phyloP scores from a whole-genome alignment of 257 asterid genomes.

The Solanum ahanhuiri region DNA sequence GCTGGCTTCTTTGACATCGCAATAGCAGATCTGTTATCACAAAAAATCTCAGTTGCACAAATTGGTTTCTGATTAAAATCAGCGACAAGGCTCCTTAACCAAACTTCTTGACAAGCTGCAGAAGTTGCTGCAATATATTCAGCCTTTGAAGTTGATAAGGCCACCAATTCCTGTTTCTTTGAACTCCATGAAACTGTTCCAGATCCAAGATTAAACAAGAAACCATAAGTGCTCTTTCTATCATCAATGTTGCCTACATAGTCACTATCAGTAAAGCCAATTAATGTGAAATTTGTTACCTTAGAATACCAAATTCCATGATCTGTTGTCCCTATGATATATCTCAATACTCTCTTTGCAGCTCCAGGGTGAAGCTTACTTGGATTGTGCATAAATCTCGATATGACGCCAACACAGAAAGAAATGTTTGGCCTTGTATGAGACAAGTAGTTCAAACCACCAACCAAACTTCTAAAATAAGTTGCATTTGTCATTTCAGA shows the following conservation, averaged over 20 bases:
- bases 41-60: too few species aligned
- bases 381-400: neutral
- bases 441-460: neutral
- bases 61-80: too few species aligned
- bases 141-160: neutral
- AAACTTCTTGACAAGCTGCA: too few species aligned
- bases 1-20: too few species aligned
- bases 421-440: neutral
- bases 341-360: neutral
- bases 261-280: neutral
- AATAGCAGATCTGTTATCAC: too few species aligned
- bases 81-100: too few species aligned
- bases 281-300: too few species aligned
- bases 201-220: neutral
- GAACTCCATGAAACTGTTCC: neutral
- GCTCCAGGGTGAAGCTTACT: neutral
- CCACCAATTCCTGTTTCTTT: neutral
- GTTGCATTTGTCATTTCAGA: neutral
- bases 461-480: neutral
- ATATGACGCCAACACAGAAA: neutral
- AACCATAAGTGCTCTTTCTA: neutral
- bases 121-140: neutral
- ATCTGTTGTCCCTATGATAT: too few species aligned
- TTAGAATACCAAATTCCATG: neutral
- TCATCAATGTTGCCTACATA: neutral